Evolutionary conservation across 2,329 filamentous ascomycete genomes (phyloP).

Genomic region (Fusarium virguliforme): DNA sequence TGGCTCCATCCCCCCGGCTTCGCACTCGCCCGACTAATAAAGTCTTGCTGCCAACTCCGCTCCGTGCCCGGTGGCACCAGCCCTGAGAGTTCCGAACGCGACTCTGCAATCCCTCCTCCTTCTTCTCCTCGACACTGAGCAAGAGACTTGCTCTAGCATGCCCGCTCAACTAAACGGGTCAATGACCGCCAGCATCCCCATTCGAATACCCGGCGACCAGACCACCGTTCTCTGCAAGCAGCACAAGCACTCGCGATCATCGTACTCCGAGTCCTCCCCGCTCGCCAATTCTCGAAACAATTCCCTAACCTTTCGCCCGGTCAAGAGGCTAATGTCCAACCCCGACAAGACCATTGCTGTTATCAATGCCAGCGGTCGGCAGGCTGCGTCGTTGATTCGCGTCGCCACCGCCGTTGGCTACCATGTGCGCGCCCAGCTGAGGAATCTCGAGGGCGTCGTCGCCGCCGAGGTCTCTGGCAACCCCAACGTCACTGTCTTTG

Average conservation of each 20-base stretch:
- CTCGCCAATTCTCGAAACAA: conserved; percentile 71
- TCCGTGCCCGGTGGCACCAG: conserved; percentile 43
- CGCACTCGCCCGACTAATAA: conserved; percentile 42
- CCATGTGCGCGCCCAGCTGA: conserved; percentile 91
- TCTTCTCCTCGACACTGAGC: conserved; percentile 39
- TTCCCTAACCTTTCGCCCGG: conserved; percentile 73
- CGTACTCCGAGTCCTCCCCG: conserved; percentile 73
- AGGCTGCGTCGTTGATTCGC: conserved; percentile 94
- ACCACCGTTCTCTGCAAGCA: conserved; percentile 59
- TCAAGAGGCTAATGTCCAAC: conserved; percentile 72
- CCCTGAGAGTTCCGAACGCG: conserved; percentile 33
- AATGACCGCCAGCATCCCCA: conserved; percentile 58
- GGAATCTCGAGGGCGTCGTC: conserved; percentile 88
- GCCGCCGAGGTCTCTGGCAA: conserved; percentile 87
- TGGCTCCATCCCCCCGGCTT: conserved; percentile 36
- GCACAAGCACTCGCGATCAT: conserved; percentile 75
- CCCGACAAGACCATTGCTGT: conserved; percentile 89
- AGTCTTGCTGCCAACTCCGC: conserved; percentile 39
- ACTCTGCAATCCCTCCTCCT: conserved; percentile 40
- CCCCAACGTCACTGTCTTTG: conserved; percentile 79
- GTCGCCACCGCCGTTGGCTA: conserved; percentile 95
- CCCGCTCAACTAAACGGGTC: conserved; percentile 60
- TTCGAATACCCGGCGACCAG: conserved; percentile 58
- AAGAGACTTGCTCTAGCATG: conserved; percentile 54
- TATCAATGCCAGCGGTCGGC: conserved; percentile 95